phyloP scores from a whole-genome alignment of 2,329 filamentous ascomycete species.

The Microcyclosporella mali region DNA sequence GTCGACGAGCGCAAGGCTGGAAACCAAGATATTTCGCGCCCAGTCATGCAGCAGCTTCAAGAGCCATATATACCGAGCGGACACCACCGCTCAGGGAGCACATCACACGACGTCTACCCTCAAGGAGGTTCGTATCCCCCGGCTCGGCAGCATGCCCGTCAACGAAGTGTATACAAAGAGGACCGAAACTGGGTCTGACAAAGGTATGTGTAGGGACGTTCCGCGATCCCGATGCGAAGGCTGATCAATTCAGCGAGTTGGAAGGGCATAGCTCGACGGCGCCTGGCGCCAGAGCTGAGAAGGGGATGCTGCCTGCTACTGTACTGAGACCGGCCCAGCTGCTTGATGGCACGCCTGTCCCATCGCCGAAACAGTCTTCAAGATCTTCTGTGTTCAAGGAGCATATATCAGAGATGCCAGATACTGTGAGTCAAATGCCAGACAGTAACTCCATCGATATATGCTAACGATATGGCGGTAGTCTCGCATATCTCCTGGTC shows the following conservation, averaged over 20 bases:
- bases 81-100: conserved; percentile 21
- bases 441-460: neutral
- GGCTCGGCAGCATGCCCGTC: conserved; percentile 19
- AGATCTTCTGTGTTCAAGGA: conserved; percentile 14
- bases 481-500: neutral
- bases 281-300: conserved; percentile 14
- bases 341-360: conserved; percentile 11
- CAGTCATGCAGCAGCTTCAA: conserved; percentile 5
- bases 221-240: neutral
- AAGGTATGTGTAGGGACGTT: conserved; percentile 20
- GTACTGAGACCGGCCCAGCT: conserved; percentile 13
- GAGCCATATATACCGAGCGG: conserved; percentile 4
- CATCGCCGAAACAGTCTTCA: conserved; percentile 3
- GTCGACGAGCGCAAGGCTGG: conserved; percentile 17
- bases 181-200: conserved; percentile 23
- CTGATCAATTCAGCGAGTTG: conserved; percentile 11
- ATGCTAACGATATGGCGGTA: neutral
- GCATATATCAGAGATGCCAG: conserved; percentile 18
- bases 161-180: conserved; percentile 24
- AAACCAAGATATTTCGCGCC: neutral
- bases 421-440: conserved; percentile 12
- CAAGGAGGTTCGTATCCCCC: conserved; percentile 26
- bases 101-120: conserved; percentile 23
- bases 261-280: conserved; percentile 12
- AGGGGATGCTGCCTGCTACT: conserved; percentile 8